phyloP scores from a whole-genome alignment of 1,284 basidiomycete genomes.

The Quambalaria eucalypti region DNA sequence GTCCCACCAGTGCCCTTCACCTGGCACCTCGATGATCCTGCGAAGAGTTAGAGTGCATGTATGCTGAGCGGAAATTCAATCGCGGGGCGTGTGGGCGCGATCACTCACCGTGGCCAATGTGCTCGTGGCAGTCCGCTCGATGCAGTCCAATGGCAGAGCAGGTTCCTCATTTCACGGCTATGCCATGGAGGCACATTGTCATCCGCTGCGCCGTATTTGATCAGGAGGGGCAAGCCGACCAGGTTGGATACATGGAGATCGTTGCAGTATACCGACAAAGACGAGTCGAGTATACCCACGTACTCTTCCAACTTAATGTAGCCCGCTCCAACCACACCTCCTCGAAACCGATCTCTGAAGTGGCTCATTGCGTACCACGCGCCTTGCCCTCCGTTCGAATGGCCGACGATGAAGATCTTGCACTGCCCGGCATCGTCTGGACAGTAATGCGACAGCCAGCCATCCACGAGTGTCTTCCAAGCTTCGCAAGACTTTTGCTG shows the following conservation, averaged over 20 bases:
- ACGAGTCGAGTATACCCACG: constrained; percentile 63
- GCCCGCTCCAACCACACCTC: constrained; percentile 20
- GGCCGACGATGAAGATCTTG: constrained; percentile 63
- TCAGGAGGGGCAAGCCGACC: constrained; percentile 59
- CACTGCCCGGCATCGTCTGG: too few relatives aligned
- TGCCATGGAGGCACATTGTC: constrained; percentile 75
- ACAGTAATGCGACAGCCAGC: constrained; percentile 4
- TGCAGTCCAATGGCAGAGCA: constrained; percentile 55
- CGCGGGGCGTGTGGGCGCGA: too few relatives aligned
- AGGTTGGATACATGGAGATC: constrained; percentile 72
- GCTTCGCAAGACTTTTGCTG: constrained; percentile 64
- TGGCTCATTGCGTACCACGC: constrained; percentile 67
- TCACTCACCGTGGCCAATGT: constrained; percentile 49
- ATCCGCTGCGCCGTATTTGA: constrained; percentile 66
- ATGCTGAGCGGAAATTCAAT: too few relatives aligned
- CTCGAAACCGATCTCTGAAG: constrained; percentile 67
- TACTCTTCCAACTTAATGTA: constrained; percentile 61
- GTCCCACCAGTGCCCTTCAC: constrained; percentile 62
- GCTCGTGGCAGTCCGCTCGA: constrained; percentile 45
- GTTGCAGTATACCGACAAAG: constrained; percentile 72
- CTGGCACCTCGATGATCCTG: constrained; percentile 56
- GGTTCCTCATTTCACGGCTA: constrained; percentile 57
- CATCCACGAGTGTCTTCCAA: constrained; percentile 43
- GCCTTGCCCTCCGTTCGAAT: constrained; percentile 88
- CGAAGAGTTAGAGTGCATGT: too few relatives aligned